These are phyloP conservation scores for Hysterium pulicare DNA, from an alignment of 2,329 filamentous ascomycete genomes.

Conservation along the genomic window DNA sequence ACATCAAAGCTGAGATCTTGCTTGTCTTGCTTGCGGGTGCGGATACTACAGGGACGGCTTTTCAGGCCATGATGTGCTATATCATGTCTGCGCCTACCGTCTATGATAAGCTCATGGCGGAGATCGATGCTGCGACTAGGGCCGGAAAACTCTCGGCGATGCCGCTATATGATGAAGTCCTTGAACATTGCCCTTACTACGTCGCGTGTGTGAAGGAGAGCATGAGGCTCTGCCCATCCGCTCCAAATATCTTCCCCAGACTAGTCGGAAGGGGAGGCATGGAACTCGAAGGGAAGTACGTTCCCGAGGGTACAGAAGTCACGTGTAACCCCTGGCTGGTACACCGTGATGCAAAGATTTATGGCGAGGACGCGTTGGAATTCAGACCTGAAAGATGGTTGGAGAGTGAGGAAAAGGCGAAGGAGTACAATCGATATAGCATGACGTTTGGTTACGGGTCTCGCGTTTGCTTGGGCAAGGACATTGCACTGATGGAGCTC, in stretches of 20 bases:
- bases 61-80: conserved; percentile 48
- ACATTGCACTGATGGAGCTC: conserved; percentile 54
- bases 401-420: conserved; percentile 35
- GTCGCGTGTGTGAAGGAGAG: conserved; percentile 51
- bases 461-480: conserved; percentile 47
- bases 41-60: conserved; percentile 52
- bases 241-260: conserved; percentile 51
- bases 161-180: conserved; percentile 24
- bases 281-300: conserved; percentile 32
- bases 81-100: conserved; percentile 39
- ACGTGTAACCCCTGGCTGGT: conserved; percentile 29
- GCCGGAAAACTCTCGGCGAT: conserved; percentile 23
- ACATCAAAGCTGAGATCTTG: conserved; percentile 53
- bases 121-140: conserved; percentile 42
- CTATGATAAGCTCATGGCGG: conserved; percentile 47
- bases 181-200: conserved; percentile 44
- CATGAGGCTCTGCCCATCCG: conserved; percentile 51
- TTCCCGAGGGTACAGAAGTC: conserved; percentile 24
- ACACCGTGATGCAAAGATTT: conserved; percentile 26
- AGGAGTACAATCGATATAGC: conserved; percentile 46
- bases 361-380: conserved; percentile 23
- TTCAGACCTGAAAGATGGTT: conserved; percentile 31
- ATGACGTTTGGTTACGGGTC: conserved; percentile 52
- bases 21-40: conserved; percentile 52
- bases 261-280: conserved; percentile 36